Evolutionary conservation across 345 rosid species (phyloP).

Genomic region (Populus alba): DNA sequence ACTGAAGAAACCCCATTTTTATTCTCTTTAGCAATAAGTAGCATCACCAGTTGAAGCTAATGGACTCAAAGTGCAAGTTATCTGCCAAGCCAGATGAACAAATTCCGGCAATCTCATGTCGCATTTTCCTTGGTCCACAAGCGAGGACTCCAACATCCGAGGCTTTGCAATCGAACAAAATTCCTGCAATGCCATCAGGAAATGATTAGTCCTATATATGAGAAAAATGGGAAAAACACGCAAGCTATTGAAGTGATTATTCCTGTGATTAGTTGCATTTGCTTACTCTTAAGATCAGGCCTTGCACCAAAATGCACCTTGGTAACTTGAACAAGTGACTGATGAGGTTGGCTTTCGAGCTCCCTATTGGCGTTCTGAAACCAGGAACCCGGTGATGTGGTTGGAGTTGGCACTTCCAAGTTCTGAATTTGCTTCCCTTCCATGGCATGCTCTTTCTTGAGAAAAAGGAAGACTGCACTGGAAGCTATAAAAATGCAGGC

Average conservation of each 20-base stretch:
- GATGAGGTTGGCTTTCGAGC: conserved; percentile 20
- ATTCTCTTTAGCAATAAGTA: neutral
- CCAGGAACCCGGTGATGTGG: conserved; percentile 6
- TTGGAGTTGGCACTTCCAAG: conserved; percentile 13
- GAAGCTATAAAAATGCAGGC: conserved; percentile 1
- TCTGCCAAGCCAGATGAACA: conserved; percentile 19
- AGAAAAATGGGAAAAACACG: neutral
- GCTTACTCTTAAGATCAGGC: conserved; percentile 30
- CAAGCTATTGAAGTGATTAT: neutral
- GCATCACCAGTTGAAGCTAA: conserved; percentile 30
- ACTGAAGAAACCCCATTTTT: neutral
- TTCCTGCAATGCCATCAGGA: conserved; percentile 10
- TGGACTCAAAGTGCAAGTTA: conserved; percentile 28
- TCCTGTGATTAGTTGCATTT: neutral
- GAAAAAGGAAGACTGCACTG: neutral
- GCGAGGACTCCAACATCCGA: conserved; percentile 26
- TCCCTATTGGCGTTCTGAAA: neutral
- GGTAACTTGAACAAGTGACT: conserved; percentile 15
- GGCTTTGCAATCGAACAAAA: conserved; percentile 17
- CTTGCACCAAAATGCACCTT: conserved; percentile 22
- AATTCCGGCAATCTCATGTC: conserved; percentile 31
- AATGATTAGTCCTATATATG: neutral
- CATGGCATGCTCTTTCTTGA: neutral
- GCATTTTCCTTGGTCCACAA: conserved; percentile 27
- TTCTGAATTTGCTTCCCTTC: conserved; percentile 13